Base-by-base conservation (phyloP, 805 yeast species). In the Candida endomychidarum region DNA sequence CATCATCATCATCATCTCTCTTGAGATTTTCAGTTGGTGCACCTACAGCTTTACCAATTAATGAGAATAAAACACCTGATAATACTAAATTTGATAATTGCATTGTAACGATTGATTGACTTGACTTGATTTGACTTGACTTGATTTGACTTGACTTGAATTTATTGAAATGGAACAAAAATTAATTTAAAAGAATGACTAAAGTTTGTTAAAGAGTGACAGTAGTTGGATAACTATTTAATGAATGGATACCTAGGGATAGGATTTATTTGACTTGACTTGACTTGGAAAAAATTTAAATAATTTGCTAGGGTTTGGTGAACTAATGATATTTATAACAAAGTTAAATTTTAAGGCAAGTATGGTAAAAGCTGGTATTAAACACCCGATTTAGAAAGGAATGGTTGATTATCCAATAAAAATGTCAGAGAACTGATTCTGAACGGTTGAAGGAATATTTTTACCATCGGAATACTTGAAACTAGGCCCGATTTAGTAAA, bases 1-100 rank as follows among this genome's bases (percentile, higher is more conserved):
- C 53, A 34, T 51, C 60, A 34, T 56, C 59, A 37, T 55, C 59
- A 30, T 54, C 50, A 30, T 57, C 57, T 35, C 51, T 34, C 33
- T 51, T 48, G 5, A 39, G 38, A 28, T 28, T 25, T 5, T 38
- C 39, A 12, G 44, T 34, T 19, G 35, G 65, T 53, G 42, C 57
- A 26, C 57, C 58, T 27, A 45, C 12, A 22, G 37, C 43, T 16
- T 42, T 41, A 34, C 60, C 40, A 20, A 53, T 38, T 38, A 56
- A 44, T 25, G 55, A 43, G n/a, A 53, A 45, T 17, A 55, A 46
- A 37, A 49, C 49, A 18, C 56, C 40, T 15, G 54, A 34, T 33
- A 43, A 38, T 26, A 53, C 45, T 29, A 58, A 43, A 29, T 45
- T 52, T 39, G 63, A 55, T 37, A 60, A 44, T 51, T 56, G 58